phyloP scores from a whole-genome alignment of 345 rosid species.

The Heritiera fomes region DNA sequence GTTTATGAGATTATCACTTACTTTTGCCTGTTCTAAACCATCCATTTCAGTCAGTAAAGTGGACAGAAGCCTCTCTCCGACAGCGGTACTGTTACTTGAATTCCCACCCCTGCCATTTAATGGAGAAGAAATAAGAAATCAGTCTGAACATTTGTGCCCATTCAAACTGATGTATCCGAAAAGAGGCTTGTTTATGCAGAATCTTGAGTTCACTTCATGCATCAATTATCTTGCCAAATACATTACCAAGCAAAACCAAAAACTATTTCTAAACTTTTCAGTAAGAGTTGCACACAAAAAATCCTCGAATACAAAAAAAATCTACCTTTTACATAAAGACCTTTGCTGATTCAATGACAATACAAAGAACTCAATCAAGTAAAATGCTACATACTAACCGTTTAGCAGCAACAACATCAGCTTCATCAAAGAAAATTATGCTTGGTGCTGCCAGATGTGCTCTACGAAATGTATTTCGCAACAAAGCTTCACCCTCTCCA shows the following conservation, averaged over 20 bases:
- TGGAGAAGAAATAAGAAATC: constrained; percentile 1
- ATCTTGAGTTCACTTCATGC: neutral
- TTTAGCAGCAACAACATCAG: constrained; percentile 82
- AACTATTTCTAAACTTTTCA: neutral
- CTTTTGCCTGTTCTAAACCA: constrained; percentile 88
- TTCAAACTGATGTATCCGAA: neutral
- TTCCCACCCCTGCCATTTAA: constrained; percentile 58
- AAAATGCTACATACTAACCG: constrained; percentile 45
- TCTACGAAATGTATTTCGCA: constrained; percentile 82
- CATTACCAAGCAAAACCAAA: neutral
- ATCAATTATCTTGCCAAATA: too few relatives aligned
- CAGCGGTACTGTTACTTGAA: constrained; percentile 59
- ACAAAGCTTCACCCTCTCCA: constrained; percentile 96
- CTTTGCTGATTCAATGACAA: neutral
- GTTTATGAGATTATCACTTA: constrained; percentile 28
- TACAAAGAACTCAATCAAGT: neutral
- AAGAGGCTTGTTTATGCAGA: neutral
- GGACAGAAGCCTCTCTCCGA: constrained; percentile 94
- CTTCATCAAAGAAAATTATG: constrained; percentile 94
- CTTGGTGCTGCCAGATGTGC: constrained; percentile 95
- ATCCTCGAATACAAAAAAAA: neutral
- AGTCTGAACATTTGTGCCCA: neutral
- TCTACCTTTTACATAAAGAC: neutral
- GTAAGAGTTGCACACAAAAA: neutral
- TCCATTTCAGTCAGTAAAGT: constrained; percentile 97